Evolutionary conservation across 805 yeast genomes (phyloP).

Genomic region (Candida pini): DNA sequence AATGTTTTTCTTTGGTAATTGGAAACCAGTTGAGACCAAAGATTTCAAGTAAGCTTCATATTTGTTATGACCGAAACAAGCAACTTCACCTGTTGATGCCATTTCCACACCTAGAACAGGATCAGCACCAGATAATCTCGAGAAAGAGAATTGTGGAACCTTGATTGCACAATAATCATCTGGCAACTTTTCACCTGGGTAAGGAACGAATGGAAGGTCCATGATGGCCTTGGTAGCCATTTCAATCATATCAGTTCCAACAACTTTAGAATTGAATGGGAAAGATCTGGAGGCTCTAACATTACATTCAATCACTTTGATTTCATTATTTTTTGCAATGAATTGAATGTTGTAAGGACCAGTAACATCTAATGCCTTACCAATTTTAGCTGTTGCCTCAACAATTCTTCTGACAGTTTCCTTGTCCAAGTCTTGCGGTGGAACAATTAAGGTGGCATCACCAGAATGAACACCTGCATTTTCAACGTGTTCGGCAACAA

Average conservation of each 20-base stretch:
- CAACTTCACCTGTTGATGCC: constrained; percentile 99
- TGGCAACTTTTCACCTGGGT: constrained; percentile 85
- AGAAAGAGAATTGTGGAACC: constrained; percentile 97
- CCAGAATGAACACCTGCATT: constrained; percentile 99
- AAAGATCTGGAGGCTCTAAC: constrained; percentile 99
- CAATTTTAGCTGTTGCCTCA: constrained; percentile 93
- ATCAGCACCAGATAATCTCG: constrained; percentile 95
- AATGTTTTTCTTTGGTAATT: constrained; percentile 90
- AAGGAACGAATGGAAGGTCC: constrained; percentile 83
- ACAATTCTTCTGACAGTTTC: constrained; percentile 90
- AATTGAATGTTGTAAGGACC: constrained; percentile 98
- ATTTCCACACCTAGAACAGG: constrained; percentile 97
- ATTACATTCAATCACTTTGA: constrained; percentile 97
- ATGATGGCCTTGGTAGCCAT: constrained; percentile 94
- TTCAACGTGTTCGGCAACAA: constrained; percentile 97
- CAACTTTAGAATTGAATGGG: constrained; percentile 97
- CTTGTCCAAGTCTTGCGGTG: constrained; percentile 91
- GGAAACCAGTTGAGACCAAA: constrained; percentile 91
- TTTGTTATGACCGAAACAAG: constrained; percentile 92
- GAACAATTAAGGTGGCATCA: constrained; percentile 95
- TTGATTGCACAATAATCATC: constrained; percentile 93
- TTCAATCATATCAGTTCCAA: constrained; percentile 93
- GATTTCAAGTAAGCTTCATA: constrained; percentile 97
- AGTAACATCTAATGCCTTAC: constrained; percentile 88
- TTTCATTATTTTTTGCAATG: constrained; percentile 91